Evolutionary conservation across 495 filamentous ascomycete species (phyloP), one percentile per base, ranked within the genome.

Genomic region (Hyaloscypha bicolor): DNA sequence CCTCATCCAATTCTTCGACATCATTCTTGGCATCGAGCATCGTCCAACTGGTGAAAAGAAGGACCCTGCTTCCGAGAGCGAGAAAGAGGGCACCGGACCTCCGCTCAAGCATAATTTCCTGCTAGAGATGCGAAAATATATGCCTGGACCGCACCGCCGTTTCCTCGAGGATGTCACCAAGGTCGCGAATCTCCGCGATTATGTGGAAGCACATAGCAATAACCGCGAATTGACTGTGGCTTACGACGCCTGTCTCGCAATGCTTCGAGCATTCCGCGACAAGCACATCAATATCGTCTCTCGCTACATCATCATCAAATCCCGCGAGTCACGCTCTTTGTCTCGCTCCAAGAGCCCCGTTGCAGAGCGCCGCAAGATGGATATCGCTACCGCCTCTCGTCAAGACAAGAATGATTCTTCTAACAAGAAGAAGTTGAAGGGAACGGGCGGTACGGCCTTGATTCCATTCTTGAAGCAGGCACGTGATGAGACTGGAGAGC

Each of bases 231-330:
- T 99, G 0, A 85, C 83, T 58, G 80, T 92, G 37, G 93, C 96
- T 6, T 99, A 92, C 77, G 94, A 99, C 72, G 92, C 93, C 11
- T 96, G 92, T 71, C 84, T 98, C 3, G 86, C 91, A 21, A 97
- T 97, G 90, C 85, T 99, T 56, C 88, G 91, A n/a, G 82, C 83
- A 25, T 88, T 99, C 69, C 89, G 95, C 32, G 93, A 96, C 76
- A 97, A 95, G 77, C 95, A 99, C 73, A 94, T 98, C 71, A 91
- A 92, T 75, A 94, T 99, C 70, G 95, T 98, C 3, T 93, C 93
- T 12, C 92, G 96, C 11, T 99, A 98, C 78, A 97, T 99, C 75
- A 90, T 98, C 68, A 73, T 97, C 62, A 90, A 85, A 33, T 87
- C 85, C 0, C 83, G 85, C 9, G 83, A 88, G 62, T 82, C 83